Conservation (phyloP, 441 rosid species). For the Macaranga tanarius region DNA sequence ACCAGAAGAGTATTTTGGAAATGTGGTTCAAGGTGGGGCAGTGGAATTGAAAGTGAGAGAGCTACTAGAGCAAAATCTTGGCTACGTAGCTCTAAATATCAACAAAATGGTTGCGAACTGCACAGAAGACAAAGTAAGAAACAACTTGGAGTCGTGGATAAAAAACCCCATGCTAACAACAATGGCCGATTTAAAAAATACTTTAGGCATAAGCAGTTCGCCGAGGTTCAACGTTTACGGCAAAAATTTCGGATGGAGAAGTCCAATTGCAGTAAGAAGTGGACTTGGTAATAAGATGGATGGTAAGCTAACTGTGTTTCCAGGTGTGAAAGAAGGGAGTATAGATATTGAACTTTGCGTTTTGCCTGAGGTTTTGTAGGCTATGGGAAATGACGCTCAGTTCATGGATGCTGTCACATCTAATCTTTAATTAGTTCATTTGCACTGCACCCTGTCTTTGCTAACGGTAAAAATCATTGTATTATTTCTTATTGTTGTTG, state of each 20-base stretch:
- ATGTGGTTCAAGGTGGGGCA: background rate
- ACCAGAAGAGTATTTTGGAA: slow-evolving; percentile 35
- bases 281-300: slow-evolving; percentile 18
- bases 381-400: slow-evolving; percentile 15
- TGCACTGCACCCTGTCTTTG: too few relatives aligned
- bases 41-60: slow-evolving; percentile 21
- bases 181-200: background rate
- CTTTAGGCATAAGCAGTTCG: slow-evolving; percentile 23
- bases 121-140: background rate
- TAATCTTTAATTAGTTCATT: too few relatives aligned
- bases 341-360: slow-evolving; percentile 36
- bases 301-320: slow-evolving; percentile 24
- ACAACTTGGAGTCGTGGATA: slow-evolving; percentile 16
- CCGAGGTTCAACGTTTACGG: slow-evolving; percentile 38
- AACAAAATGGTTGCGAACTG: slow-evolving; percentile 20
- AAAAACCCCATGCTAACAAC: background rate
- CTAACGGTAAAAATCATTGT: too few relatives aligned
- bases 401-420: slow-evolving; percentile 22
- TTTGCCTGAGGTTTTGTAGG: slow-evolving; percentile 15
- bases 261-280: slow-evolving; percentile 33
- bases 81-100: slow-evolving; percentile 12
- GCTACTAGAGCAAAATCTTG: slow-evolving; percentile 21
- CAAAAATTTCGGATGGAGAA: slow-evolving; percentile 54
- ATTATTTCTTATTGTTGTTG: too few relatives aligned
- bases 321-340: slow-evolving; percentile 37